Evolutionary conservation across 495 filamentous ascomycete genomes (phyloP).

Genomic region (Bryoglossum gracile): DNA sequence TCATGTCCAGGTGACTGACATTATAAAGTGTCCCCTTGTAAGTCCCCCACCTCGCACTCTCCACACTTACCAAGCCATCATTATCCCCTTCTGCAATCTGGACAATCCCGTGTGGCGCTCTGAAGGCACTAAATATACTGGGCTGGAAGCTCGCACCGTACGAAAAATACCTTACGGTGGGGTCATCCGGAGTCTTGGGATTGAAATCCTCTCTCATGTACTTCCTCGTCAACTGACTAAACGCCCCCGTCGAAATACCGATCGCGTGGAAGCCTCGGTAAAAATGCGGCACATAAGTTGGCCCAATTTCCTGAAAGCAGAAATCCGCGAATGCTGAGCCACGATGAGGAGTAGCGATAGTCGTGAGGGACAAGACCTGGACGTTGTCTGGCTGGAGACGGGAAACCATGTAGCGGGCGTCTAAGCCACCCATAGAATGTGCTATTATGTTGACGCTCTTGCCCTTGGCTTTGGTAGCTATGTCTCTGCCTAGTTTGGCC

Average conservation of each 20-base stretch:
- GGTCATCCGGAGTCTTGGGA: slow-evolving; percentile 62
- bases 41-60: slow-evolving; percentile 78
- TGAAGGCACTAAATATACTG: slow-evolving; percentile 64
- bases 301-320: slow-evolving; percentile 63
- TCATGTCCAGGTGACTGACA: slow-evolving; percentile 86
- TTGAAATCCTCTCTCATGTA: slow-evolving; percentile 87
- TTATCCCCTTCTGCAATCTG: slow-evolving; percentile 69
- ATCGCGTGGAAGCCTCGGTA: slow-evolving; percentile 61
- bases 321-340: slow-evolving; percentile 84
- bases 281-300: slow-evolving; percentile 52
- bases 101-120: slow-evolving; percentile 64
- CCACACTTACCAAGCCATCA: slow-evolving; percentile 87
- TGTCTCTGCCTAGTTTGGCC: slow-evolving; percentile 54
- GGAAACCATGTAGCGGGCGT: slow-evolving; percentile 90
- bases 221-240: slow-evolving; percentile 69
- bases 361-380: slow-evolving; percentile 68
- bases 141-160: slow-evolving; percentile 75
- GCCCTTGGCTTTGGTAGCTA: slow-evolving; percentile 57
- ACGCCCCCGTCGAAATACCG: slow-evolving; percentile 73
- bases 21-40: slow-evolving; percentile 87
- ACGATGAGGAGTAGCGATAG: slow-evolving; percentile 81
- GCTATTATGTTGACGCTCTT: slow-evolving; percentile 84
- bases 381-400: slow-evolving; percentile 51
- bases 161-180: slow-evolving; percentile 80
- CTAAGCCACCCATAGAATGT: slow-evolving; percentile 71